Evolutionary conservation across 2,329 filamentous ascomycete genomes (phyloP), one percentile per base, ranked within the genome.

Genomic region (Colletotrichum melonis): DNA sequence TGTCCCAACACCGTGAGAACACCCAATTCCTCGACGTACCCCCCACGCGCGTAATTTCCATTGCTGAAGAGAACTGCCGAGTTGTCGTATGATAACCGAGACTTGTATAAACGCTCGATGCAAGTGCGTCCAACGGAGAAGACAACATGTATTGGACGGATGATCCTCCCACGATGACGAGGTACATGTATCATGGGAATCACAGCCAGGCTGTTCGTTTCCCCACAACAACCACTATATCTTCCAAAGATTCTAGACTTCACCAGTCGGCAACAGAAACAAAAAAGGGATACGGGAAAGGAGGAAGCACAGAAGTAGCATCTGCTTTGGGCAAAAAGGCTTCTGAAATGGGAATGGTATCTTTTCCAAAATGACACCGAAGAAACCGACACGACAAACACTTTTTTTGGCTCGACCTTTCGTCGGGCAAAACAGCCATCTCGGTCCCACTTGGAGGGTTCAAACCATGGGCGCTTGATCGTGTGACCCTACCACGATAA

Each of bases 101-200:
- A 59, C 49, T 52, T 52, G 11, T 35, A 22, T 71, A 19, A 54
- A 63, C 57, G 52, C 58, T 69, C 38, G 60, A 32, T 57, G 56
- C 46, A 56, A 60, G 60, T 62, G 55, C 16, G 66, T 56, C 46
- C 67, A 55, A 73, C 60, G 55, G 19, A 32, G 22, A 38, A 22
- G 42, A 35, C 16, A 22, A 55, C 14, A 52, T 52, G 66, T 49
- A 70, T 69, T 69, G 58, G 69, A 30, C 54, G 19, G 52, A 26
- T 4, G 16, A n/a, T 19, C 26, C 28, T 26, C 22, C 46, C 55
- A 60, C 46, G 42, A 67, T 26, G 55, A 67, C 6, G 49, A 69
- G 32, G 70, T 60, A 70, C 67, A 57, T 64, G 70, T 73, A 73
- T 65, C 42, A 70, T 73, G 70, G 58, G 12, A 12, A 35, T 11